phyloP scores from a whole-genome alignment of 768 basidiomycete genomes.

The Collybiopsis luxurians region DNA sequence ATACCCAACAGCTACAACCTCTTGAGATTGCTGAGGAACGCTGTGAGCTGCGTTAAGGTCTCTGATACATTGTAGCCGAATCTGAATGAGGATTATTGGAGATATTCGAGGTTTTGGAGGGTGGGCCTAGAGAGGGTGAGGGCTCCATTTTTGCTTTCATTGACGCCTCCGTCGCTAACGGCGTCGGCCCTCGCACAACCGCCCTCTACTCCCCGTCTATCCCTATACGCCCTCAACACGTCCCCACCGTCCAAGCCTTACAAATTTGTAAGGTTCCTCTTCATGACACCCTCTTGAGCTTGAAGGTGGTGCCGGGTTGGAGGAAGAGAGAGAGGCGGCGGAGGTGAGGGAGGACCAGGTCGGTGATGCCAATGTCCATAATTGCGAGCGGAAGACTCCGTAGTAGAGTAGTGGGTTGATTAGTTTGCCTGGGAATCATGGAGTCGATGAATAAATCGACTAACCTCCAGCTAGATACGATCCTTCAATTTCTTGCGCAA shows the following conservation, averaged over 20 bases:
- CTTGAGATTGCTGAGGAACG: background rate
- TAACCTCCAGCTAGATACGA: constrained; percentile 26
- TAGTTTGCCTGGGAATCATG: background rate
- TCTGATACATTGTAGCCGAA: background rate
- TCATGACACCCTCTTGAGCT: constrained; percentile 34
- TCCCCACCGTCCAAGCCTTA: background rate
- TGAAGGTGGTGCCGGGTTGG: constrained; percentile 35
- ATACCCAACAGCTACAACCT: background rate
- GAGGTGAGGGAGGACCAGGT: constrained; percentile 38
- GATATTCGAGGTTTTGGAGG: background rate
- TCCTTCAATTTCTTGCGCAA: too few species aligned
- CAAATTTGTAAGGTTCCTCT: constrained; percentile 25
- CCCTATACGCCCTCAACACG: background rate
- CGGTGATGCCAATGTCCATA: constrained; percentile 36
- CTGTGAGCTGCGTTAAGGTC: too few species aligned
- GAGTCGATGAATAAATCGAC: background rate
- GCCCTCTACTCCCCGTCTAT: too few species aligned
- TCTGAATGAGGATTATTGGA: background rate
- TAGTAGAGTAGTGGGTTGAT: background rate
- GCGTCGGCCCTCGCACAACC: background rate
- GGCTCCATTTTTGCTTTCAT: background rate
- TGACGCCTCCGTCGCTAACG: background rate
- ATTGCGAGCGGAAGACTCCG: constrained; percentile 46
- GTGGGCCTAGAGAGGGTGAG: background rate
- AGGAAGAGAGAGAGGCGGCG: constrained; percentile 39